These are phyloP conservation scores for Ceratobasidium sp. DNA, from an alignment of 1,284 basidiomycete species.

Conservation along the genomic window DNA sequence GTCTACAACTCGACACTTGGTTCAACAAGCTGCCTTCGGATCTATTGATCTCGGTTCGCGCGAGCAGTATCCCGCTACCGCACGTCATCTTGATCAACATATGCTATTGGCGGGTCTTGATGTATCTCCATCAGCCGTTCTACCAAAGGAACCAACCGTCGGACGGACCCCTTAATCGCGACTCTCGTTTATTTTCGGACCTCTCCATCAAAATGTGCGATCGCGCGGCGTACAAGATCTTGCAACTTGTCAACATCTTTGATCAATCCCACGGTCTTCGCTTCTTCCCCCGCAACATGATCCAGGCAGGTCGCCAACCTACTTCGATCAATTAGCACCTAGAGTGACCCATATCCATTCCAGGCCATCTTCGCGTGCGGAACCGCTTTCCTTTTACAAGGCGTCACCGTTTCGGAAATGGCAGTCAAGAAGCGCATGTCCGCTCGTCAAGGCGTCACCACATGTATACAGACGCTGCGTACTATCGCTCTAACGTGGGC, in stretches of 20 bases:
- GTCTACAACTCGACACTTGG: slow-evolving; percentile 40
- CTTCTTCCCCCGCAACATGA: slow-evolving; percentile 42
- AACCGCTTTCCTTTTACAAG: slow-evolving; percentile 30
- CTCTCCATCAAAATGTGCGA: slow-evolving; percentile 35
- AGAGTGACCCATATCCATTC: background rate
- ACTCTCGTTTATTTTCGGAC: slow-evolving; percentile 14
- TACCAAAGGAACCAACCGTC: background rate
- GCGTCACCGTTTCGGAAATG: slow-evolving; percentile 25
- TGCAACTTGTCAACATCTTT: slow-evolving; percentile 15
- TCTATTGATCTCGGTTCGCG: slow-evolving; percentile 2
- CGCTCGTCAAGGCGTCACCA: slow-evolving; percentile 20
- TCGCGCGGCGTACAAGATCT: slow-evolving; percentile 25
- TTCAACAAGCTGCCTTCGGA: slow-evolving; percentile 21
- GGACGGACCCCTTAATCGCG: background rate
- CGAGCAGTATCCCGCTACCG: slow-evolving; percentile 8
- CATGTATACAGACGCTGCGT: slow-evolving; percentile 18
- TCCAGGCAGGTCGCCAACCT: background rate
- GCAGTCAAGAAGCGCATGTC: slow-evolving; percentile 32
- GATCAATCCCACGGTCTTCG: slow-evolving; percentile 4
- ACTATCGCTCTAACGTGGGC: slow-evolving; percentile 28
- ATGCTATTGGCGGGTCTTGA: slow-evolving; percentile 28
- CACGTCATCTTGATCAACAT: slow-evolving; percentile 33
- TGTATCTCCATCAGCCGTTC: slow-evolving; percentile 27
- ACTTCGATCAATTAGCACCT: background rate
- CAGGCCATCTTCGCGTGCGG: slow-evolving; percentile 25